These are phyloP conservation scores for Aspergillus carbonarius DNA, from an alignment of 2,329 filamentous ascomycete genomes.

Conservation along the genomic window DNA sequence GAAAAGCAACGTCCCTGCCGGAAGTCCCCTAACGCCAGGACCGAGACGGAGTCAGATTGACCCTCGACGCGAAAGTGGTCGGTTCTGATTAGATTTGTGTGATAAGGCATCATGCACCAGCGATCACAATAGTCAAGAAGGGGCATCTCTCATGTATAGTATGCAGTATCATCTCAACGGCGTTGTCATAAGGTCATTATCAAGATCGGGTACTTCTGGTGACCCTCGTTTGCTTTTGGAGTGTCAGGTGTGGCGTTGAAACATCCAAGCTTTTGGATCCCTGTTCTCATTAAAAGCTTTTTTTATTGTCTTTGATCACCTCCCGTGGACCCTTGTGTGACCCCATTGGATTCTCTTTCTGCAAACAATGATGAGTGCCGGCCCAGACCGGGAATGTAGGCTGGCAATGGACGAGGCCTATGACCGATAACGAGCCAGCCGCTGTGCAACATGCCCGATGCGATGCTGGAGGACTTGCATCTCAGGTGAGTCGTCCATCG, in stretches of 20 bases:
- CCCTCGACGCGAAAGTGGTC: constrained; percentile 31
- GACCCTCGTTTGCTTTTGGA: not conserved
- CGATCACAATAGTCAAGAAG: not conserved
- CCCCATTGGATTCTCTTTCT: not conserved
- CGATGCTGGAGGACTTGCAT: not conserved
- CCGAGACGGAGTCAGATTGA: constrained; percentile 36
- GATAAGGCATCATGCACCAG: constrained; percentile 6
- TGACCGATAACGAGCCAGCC: constrained; percentile 11
- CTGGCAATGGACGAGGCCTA: not conserved
- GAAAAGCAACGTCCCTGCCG: constrained; percentile 40
- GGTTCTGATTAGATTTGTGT: constrained; percentile 20
- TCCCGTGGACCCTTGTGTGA: not conserved
- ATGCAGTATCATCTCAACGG: not conserved
- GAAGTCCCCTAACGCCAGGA: constrained; percentile 32
- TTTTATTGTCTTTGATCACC: not conserved
- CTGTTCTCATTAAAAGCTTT: not conserved
- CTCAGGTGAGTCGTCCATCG: not conserved
- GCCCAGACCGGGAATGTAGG: constrained; percentile 18
- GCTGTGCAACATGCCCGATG: constrained; percentile 12
- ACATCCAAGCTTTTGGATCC: not conserved
- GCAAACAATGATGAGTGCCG: not conserved
- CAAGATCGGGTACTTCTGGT: not conserved
- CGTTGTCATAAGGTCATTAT: not conserved
- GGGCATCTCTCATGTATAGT: constrained; percentile 8
- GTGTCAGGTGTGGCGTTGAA: constrained; percentile 13